Base-by-base conservation (phyloP, 306 rosid species). In the Amphicarpaea edgeworthii region DNA sequence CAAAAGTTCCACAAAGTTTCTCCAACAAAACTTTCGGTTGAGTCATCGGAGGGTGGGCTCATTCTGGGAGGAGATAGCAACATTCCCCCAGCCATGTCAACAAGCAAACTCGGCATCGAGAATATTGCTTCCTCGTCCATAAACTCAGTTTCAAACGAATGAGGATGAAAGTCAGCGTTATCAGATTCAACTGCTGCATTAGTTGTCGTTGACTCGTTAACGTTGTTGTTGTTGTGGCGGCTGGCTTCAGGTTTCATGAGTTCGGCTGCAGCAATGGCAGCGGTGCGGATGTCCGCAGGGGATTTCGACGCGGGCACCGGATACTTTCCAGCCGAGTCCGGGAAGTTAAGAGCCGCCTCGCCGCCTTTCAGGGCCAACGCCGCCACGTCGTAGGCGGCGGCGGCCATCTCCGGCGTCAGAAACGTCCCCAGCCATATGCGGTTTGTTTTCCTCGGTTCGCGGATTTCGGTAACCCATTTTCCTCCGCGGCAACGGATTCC, bases 21-120 rank as follows among this genome's bases (percentile, higher is more conserved):
- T 20, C 84, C 89, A 2, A 72, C 80, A 2, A 69, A 77, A 59
- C 75, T 64, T 19, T 81, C 93, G 11, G 84, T 72, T 8, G 82
- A 82, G 68, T 85, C 58, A 11, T 88, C 84, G 0, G 91, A 74
- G 0, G 87, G 82, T 0, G 91, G 69, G 60, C 34, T 83, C 66
- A 95, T 87, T 81, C 95, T 84, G 6, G 98, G 98, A 3, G 98
- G 98, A 7, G 98, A 85, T 34, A 95, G 71, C 58, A 95, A 71
- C 98, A 95, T 90, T 81, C 97, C 98, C 80, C 84, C 92, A 2
- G 98, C 98, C 98, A 95, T 95, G 9, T 92, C 95, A 10, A 73
- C 80, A 68, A 95, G 66, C 82, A 95, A 87, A 85, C 81, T 84
- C n/a, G 98, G 97, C 98, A 90, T 89, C 3, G 83, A 79, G 43